These are phyloP conservation scores for Spiraea crenata DNA, from an alignment of 331 rosid species.

Conservation along the genomic window DNA sequence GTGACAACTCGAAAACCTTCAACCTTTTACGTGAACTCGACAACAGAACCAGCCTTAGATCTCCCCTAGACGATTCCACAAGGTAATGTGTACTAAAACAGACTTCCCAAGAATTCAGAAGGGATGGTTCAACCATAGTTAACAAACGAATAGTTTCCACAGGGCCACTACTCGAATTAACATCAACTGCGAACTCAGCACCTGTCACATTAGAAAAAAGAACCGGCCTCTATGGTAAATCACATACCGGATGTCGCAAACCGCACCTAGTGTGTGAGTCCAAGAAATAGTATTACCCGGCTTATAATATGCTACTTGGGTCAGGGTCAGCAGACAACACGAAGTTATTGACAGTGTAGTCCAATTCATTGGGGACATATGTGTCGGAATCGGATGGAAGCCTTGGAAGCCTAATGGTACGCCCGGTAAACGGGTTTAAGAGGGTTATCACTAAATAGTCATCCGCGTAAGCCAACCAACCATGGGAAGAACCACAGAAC, in stretches of 20 bases:
- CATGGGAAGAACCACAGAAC: constrained; percentile 9
- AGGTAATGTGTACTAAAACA: background rate
- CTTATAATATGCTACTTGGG: constrained; percentile 4
- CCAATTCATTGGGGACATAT: background rate
- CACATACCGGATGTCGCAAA: background rate
- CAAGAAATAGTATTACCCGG: background rate
- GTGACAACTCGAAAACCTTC: background rate
- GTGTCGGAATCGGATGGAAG: background rate
- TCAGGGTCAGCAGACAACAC: constrained; percentile 7
- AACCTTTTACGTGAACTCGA: background rate
- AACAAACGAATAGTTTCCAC: too few species aligned
- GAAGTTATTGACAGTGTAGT: background rate
- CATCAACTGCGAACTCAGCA: too few species aligned
- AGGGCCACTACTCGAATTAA: background rate
- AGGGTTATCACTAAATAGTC: background rate
- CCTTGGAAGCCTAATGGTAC: constrained; percentile 3
- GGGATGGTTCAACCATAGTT: too few species aligned
- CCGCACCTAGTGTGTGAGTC: constrained; percentile 3
- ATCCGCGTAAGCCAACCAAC: constrained; percentile 15
- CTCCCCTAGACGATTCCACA: constrained; percentile 4
- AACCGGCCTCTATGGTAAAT: constrained; percentile 5
- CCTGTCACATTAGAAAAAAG: too few species aligned
- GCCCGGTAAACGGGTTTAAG: constrained; percentile 1
- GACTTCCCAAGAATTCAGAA: too few species aligned
- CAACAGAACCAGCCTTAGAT: background rate